phyloP scores from a whole-genome alignment of 208 protist genomes.

The Crithidia bombi region DNA sequence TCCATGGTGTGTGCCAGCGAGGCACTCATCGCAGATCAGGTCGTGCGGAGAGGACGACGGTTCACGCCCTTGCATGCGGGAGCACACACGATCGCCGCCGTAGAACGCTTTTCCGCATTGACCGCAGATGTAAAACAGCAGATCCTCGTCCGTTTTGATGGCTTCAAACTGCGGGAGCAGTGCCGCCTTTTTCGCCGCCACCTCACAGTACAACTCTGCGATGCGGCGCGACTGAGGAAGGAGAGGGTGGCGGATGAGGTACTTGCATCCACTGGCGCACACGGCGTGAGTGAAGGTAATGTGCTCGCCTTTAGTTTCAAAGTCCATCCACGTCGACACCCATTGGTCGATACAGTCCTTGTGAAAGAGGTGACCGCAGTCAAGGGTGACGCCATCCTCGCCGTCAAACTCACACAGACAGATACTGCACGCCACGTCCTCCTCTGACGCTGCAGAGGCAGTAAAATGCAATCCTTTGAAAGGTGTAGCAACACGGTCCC shows the following conservation, averaged over 20 bases:
- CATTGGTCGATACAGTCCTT: constrained; percentile 78
- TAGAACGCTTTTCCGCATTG: constrained; percentile 72
- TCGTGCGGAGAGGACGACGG: constrained; percentile 62
- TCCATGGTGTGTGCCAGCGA: constrained; percentile 13
- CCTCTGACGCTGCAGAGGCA: constrained; percentile 20
- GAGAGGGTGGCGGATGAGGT: constrained; percentile 67
- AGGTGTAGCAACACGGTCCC: constrained; percentile 4
- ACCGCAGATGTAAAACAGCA: constrained; percentile 80
- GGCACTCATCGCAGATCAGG: constrained; percentile 80
- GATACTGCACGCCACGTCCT: constrained; percentile 65
- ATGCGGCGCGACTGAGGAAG: constrained; percentile 56
- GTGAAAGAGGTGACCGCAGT: constrained; percentile 89
- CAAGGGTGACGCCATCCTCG: constrained; percentile 70
- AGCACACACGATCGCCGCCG: constrained; percentile 81
- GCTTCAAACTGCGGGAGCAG: constrained; percentile 31
- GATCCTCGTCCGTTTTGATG: constrained; percentile 67
- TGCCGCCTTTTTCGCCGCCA: constrained; percentile 30
- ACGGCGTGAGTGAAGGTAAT: constrained; percentile 86
- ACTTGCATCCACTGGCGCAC: constrained; percentile 82
- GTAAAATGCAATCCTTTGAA: constrained; percentile 15
- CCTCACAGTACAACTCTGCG: constrained; percentile 34
- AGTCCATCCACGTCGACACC: constrained; percentile 69
- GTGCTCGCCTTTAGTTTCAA: constrained; percentile 70
- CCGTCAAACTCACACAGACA: constrained; percentile 86
- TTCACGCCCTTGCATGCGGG: constrained; percentile 64